A percentile compares a stretch with the other conserved stretches of the same genome.
Evolutionary conservation across 2,329 filamentous ascomycete genomes (phyloP).

Genomic region (Ceratocystis harringtonii): DNA sequence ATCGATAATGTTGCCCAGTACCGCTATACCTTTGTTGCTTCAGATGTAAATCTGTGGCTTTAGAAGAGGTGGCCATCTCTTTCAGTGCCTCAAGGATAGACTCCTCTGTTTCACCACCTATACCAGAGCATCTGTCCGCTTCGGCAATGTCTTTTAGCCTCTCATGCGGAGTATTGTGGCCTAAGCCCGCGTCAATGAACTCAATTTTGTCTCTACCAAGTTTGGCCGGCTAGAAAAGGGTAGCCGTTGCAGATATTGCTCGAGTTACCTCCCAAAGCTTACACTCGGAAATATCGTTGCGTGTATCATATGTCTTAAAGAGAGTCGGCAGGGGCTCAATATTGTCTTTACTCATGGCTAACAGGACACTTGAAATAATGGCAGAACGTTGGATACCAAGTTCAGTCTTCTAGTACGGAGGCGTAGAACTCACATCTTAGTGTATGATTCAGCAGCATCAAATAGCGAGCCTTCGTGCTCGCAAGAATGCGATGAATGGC

Average conservation of each 20-base stretch:
- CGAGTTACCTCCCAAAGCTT: slow-evolving; percentile 23
- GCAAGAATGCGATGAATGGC: too few relatives aligned
- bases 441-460: neutral
- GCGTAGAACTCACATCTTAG: neutral
- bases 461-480: neutral
- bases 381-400: neutral
- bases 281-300: slow-evolving; percentile 18
- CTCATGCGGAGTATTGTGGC: slow-evolving; percentile 24
- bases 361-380: neutral
- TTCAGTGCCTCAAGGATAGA: neutral
- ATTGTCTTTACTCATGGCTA: neutral
- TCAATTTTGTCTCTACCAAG: slow-evolving; percentile 21
- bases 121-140: slow-evolving; percentile 18
- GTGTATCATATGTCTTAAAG: slow-evolving; percentile 22
- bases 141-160: slow-evolving; percentile 18
- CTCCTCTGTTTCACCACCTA: slow-evolving; percentile 18
- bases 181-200: slow-evolving; percentile 23
- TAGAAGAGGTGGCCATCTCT: neutral
- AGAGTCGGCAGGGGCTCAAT: slow-evolving; percentile 19
- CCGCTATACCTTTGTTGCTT: slow-evolving; percentile 18
- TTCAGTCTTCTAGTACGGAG: neutral
- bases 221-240: slow-evolving; percentile 23
- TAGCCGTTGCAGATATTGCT: slow-evolving; percentile 22
- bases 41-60: neutral
- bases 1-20: slow-evolving; percentile 20